phyloP scores from a whole-genome alignment of 306 rosid species.

The Prunus mira region DNA sequence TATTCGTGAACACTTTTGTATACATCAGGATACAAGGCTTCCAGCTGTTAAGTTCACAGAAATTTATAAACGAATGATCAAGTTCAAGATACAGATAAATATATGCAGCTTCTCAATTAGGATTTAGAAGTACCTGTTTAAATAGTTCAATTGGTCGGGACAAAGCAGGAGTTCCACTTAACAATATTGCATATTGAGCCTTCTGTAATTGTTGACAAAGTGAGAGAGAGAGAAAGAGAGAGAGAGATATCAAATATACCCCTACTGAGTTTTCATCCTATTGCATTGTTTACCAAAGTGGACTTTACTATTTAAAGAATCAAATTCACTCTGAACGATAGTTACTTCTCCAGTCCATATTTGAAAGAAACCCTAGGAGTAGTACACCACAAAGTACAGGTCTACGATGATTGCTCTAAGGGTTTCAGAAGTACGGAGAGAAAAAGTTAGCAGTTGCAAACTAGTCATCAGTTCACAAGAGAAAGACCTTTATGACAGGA shows the following conservation, averaged over 20 bases:
- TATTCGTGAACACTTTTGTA: slow-evolving; percentile 85
- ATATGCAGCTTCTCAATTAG: slow-evolving; percentile 7
- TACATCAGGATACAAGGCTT: slow-evolving; percentile 90
- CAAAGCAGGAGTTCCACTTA: slow-evolving; percentile 98
- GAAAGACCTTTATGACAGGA: slow-evolving; percentile 80
- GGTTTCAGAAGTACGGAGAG: neutral
- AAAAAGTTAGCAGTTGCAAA: slow-evolving; percentile 21
- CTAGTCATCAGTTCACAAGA: slow-evolving; percentile 20
- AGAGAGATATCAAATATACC: neutral
- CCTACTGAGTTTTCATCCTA: neutral
- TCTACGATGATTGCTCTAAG: no score
- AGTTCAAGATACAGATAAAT: slow-evolving; percentile 8
- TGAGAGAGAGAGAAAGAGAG: slow-evolving; percentile 13
- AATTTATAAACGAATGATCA: slow-evolving; percentile 29
- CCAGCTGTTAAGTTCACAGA: slow-evolving; percentile 56
- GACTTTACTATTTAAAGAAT: neutral
- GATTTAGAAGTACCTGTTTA: slow-evolving; percentile 63
- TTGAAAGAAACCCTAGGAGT: neutral
- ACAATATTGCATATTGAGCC: slow-evolving; percentile 80
- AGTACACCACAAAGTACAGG: neutral
- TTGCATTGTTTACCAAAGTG: neutral
- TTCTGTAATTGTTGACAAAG: slow-evolving; percentile 48
- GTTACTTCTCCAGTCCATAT: neutral
- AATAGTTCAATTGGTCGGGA: slow-evolving; percentile 91
- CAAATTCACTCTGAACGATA: neutral